phyloP scores from a whole-genome alignment of 768 basidiomycete genomes.

The Lactarius quietus region DNA sequence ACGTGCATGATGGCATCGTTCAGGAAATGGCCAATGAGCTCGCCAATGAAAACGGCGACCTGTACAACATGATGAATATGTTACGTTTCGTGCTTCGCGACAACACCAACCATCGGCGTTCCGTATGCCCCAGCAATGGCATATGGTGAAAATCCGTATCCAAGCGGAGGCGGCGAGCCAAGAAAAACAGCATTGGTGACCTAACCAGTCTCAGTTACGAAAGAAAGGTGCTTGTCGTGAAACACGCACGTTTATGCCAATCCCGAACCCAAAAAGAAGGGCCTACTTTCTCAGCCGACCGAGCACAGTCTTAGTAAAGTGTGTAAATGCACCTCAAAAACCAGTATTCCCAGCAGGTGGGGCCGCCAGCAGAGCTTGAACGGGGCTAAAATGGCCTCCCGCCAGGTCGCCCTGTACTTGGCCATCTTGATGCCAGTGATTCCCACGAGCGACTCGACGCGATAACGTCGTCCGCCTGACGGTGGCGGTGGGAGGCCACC shows the following conservation, averaged over 20 bases:
- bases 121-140: constrained; percentile 52
- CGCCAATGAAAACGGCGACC: constrained; percentile 50
- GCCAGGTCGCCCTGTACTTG: constrained; percentile 54
- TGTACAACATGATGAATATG: constrained; percentile 20
- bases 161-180: constrained; percentile 49
- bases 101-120: constrained; percentile 49
- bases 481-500: constrained; percentile 32
- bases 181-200: constrained; percentile 67
- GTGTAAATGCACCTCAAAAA: constrained; percentile 33
- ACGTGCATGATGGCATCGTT: constrained; percentile 49
- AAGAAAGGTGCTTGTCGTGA: neutral
- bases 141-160: constrained; percentile 48
- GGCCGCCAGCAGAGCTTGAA: constrained; percentile 61
- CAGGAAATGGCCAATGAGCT: constrained; percentile 46
- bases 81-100: neutral
- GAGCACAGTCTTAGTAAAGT: neutral
- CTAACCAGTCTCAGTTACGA: constrained; percentile 31
- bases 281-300: constrained; percentile 35
- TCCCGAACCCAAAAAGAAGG: constrained; percentile 58
- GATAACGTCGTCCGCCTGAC: constrained; percentile 42
- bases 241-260: constrained; percentile 52
- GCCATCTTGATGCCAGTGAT: constrained; percentile 58
- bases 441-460: constrained; percentile 57
- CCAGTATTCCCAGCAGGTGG: constrained; percentile 49
- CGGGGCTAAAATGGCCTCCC: constrained; percentile 41